Evolutionary conservation across 257 asterid species (phyloP).

Genomic region (Nicotiana benthamiana): DNA sequence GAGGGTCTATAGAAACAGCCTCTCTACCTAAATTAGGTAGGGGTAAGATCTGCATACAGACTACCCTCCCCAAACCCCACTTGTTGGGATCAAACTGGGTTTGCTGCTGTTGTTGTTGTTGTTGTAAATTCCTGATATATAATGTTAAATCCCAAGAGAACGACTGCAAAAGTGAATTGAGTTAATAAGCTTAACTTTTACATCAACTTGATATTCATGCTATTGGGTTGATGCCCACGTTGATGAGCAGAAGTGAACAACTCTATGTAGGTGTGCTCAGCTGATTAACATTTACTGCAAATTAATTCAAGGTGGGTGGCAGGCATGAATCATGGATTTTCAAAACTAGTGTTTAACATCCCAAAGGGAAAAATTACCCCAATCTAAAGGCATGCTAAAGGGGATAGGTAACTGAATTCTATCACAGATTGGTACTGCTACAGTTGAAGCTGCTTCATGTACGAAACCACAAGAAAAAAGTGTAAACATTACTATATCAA

Average conservation of each 20-base stretch:
- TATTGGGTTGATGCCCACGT: neutral
- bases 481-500: neutral
- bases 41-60: too few species aligned
- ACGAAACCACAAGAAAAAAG: neutral
- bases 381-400: neutral
- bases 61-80: too few species aligned
- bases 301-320: neutral
- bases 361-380: neutral
- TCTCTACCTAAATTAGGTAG: too few species aligned
- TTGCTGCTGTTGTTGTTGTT: too few species aligned
- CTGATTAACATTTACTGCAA: neutral
- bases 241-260: neutral
- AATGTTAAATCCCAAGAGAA: neutral
- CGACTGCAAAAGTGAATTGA: neutral
- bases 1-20: too few species aligned
- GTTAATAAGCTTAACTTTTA: neutral
- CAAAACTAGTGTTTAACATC: neutral
- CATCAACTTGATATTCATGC: neutral
- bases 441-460: neutral
- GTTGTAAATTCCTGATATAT: neutral
- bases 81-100: too few species aligned
- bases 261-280: neutral
- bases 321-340: neutral
- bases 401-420: neutral
- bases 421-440: neutral